Evolutionary conservation across 495 filamentous ascomycete species (phyloP).

Genomic region (Wilcoxina mikolae): DNA sequence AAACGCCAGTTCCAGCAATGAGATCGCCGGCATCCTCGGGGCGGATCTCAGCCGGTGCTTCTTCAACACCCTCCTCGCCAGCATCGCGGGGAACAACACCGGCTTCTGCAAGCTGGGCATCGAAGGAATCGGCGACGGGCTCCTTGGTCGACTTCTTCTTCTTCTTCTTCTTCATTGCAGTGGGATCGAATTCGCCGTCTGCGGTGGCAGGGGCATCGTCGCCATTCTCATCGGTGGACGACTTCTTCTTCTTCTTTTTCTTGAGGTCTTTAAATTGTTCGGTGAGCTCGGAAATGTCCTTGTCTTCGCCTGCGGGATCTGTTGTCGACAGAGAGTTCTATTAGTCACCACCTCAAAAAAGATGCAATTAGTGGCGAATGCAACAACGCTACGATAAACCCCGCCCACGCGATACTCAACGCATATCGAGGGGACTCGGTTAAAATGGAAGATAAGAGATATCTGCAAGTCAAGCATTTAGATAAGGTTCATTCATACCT

Average conservation of each 20-base stretch:
- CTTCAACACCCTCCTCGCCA: slow-evolving; percentile 37
- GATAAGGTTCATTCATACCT: too few species aligned
- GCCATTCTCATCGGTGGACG: slow-evolving; percentile 50
- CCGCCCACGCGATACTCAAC: too few species aligned
- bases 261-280: slow-evolving; percentile 70
- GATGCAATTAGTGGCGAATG: too few species aligned
- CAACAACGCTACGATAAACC: too few species aligned
- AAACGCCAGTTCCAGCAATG: slow-evolving; percentile 85
- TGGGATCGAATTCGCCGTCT: slow-evolving; percentile 24
- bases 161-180: slow-evolving; percentile 25
- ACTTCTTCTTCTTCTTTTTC: slow-evolving; percentile 97
- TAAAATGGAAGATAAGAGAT: too few species aligned
- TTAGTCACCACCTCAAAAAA: too few species aligned
- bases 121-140: slow-evolving; percentile 59
- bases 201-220: slow-evolving; percentile 31
- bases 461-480: too few species aligned
- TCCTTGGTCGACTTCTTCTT: slow-evolving; percentile 37
- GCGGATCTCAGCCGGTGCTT: slow-evolving; percentile 34
- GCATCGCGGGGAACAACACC: slow-evolving; percentile 45
- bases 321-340: background rate
- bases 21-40: slow-evolving; percentile 56
- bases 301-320: slow-evolving; percentile 13
- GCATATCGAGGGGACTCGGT: too few species aligned
- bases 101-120: slow-evolving; percentile 63
- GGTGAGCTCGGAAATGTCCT: slow-evolving; percentile 9